Evolutionary conservation across 345 rosid species (phyloP).

Genomic region (Geranium rotundifolium): DNA sequence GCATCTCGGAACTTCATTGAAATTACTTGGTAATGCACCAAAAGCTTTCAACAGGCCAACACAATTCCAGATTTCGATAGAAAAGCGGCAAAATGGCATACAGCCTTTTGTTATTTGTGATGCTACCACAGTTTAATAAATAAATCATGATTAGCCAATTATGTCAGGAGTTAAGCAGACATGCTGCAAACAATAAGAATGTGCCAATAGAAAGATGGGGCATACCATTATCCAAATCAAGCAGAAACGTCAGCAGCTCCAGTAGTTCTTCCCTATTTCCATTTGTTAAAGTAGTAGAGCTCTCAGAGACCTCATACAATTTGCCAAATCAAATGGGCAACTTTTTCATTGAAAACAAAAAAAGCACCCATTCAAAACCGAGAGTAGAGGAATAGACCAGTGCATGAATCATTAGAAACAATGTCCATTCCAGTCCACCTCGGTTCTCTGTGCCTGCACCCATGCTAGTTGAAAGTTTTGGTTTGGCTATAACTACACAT

Average conservation of each 20-base stretch:
- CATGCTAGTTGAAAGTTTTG: slow-evolving; percentile 24
- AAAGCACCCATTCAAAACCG: slow-evolving; percentile 22
- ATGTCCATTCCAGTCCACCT: slow-evolving; percentile 28
- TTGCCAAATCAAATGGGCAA: not conserved
- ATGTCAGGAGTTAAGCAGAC: no score
- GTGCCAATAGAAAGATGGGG: not conserved
- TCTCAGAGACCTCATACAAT: not conserved
- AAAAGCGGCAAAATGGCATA: no score
- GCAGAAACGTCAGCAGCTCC: not conserved
- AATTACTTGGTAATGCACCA: no score
- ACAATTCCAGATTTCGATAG: no score
- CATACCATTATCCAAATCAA: not conserved
- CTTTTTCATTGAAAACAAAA: slow-evolving; percentile 7
- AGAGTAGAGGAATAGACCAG: slow-evolving; percentile 11
- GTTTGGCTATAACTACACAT: slow-evolving; percentile 4
- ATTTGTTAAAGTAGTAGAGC: not conserved
- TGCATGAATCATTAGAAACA: slow-evolving; percentile 6
- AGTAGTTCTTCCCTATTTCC: not conserved
- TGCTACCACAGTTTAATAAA: no score
- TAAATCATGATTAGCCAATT: no score
- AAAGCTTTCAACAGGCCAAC: no score
- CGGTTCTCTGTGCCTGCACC: slow-evolving; percentile 55
- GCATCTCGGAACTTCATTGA: no score
- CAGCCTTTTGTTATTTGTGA: no score
- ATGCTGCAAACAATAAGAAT: no score